Evolutionary conservation across 2,329 filamentous ascomycete species (phyloP).

Genomic region (Trichoderma citrinoviride): DNA sequence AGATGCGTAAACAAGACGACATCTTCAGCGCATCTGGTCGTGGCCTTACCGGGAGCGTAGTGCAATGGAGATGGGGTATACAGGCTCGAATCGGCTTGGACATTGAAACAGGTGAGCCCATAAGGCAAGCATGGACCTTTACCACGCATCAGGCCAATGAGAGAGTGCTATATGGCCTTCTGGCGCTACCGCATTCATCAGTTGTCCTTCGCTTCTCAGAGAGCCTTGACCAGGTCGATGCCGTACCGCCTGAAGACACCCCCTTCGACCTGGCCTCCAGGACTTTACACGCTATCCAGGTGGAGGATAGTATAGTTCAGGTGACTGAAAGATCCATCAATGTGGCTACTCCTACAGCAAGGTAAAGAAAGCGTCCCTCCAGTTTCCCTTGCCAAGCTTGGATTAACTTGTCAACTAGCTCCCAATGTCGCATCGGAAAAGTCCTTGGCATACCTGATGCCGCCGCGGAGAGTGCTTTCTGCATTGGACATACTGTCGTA

Average conservation of each 20-base stretch:
- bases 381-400: neutral
- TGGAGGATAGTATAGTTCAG: conserved; percentile 47
- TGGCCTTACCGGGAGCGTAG: conserved; percentile 59
- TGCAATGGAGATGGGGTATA: conserved; percentile 67
- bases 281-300: conserved; percentile 48
- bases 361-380: conserved; percentile 32
- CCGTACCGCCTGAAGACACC: conserved; percentile 41
- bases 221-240: conserved; percentile 46
- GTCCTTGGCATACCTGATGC: conserved; percentile 31
- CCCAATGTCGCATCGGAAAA: conserved; percentile 35
- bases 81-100: conserved; percentile 64
- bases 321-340: conserved; percentile 51
- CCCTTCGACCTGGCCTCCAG: conserved; percentile 52
- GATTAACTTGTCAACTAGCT: conserved; percentile 24
- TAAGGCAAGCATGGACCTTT: conserved; percentile 56
- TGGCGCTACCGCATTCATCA: conserved; percentile 51
- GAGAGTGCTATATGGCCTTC: conserved; percentile 38
- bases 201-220: conserved; percentile 47
- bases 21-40: conserved; percentile 67
- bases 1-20: conserved; percentile 45
- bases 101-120: conserved; percentile 48
- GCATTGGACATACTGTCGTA: conserved; percentile 40
- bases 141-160: conserved; percentile 27
- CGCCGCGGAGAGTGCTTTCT: conserved; percentile 44
- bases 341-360: conserved; percentile 37